Evolutionary conservation across 176 grass and related monocot genomes (phyloP).

Genomic region (Leersia perrieri): DNA sequence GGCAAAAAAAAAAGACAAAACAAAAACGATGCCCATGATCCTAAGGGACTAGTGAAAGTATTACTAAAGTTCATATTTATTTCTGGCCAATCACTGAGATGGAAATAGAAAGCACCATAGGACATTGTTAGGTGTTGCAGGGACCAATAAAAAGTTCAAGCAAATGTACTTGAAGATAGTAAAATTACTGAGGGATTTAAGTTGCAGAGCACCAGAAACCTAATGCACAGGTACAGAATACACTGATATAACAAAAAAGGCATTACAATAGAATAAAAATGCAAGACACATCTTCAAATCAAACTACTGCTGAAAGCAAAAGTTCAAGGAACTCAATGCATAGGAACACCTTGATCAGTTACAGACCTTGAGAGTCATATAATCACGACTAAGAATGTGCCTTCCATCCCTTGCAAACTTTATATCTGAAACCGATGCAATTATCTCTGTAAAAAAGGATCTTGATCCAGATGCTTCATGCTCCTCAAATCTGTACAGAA

Average conservation of each 20-base stretch:
- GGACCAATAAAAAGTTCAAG: not conserved
- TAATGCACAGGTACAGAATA: not conserved
- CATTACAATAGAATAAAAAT: not conserved
- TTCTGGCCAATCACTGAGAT: not conserved
- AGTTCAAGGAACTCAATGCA: not conserved
- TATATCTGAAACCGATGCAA: slow-evolving; percentile 86
- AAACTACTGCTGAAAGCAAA: not conserved
- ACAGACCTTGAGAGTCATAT: slow-evolving; percentile 88
- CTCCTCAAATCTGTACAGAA: slow-evolving; percentile 68
- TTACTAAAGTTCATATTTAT: not conserved
- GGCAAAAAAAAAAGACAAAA: slow-evolving; percentile 7
- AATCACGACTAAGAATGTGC: slow-evolving; percentile 92
- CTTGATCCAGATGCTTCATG: slow-evolving; percentile 67
- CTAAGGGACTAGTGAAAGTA: not conserved
- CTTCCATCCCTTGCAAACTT: slow-evolving; percentile 82
- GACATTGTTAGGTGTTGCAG: slow-evolving; percentile 11
- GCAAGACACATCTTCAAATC: not conserved
- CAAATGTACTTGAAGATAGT: slow-evolving; percentile 8
- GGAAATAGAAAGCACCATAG: not conserved
- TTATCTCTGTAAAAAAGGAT: slow-evolving; percentile 95
- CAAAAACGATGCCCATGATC: not conserved
- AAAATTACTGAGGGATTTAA: not conserved
- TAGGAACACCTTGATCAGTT: not conserved
- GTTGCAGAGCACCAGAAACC: not conserved
- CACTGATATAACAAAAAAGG: slow-evolving; percentile 3